Evolutionary conservation across 371 early-diverging fungal genomes (phyloP).

Genomic region (Actinomucor elegans): DNA sequence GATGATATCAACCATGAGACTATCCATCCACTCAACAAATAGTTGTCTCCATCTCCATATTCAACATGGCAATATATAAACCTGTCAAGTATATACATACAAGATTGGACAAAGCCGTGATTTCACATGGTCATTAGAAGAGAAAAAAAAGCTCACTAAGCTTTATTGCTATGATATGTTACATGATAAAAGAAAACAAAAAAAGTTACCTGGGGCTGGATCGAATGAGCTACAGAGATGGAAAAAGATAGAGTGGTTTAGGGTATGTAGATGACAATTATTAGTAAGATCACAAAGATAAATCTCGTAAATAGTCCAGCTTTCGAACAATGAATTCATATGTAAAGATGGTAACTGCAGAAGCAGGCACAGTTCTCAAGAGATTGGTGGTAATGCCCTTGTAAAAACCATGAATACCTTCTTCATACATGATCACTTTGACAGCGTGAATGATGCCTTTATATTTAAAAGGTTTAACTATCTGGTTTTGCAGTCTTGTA

Average conservation of each 20-base stretch:
- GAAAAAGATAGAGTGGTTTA: background rate
- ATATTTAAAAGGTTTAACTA: constrained; percentile 71
- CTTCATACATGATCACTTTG: constrained; percentile 70
- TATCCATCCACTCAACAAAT: no score
- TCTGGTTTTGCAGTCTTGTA: constrained; percentile 88
- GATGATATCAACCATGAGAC: no score
- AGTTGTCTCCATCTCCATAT: no score
- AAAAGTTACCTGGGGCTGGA: no score
- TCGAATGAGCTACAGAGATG: no score
- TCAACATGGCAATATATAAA: no score
- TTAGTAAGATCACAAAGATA: background rate
- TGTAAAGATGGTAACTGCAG: constrained; percentile 84
- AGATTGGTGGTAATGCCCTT: constrained; percentile 87
- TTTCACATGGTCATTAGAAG: no score
- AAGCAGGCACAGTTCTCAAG: constrained; percentile 86
- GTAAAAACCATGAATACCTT: constrained; percentile 83
- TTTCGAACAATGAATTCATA: constrained; percentile 65
- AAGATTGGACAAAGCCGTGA: no score
- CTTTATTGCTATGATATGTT: no score
- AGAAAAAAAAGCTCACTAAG: no score
- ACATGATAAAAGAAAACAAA: no score
- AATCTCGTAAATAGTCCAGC: constrained; percentile 31
- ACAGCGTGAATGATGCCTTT: constrained; percentile 75
- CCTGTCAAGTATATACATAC: no score
- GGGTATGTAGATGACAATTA: background rate